Base-by-base conservation (phyloP, 306 rosid species). In the Macrotyloma uniflorum region DNA sequence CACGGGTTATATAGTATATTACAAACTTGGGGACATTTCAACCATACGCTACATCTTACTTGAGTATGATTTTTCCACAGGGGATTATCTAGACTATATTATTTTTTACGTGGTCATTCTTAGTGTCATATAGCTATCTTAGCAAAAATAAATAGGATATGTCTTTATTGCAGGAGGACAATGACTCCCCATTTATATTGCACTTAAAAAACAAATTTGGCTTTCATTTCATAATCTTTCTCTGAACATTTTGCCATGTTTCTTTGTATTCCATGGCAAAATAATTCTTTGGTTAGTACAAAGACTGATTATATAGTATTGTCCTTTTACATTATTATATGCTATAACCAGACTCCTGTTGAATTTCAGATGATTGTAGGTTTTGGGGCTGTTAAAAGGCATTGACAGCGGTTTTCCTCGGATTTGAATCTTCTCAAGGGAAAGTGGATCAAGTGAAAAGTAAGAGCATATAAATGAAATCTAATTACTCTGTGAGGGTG, bases 361-460 rank as follows among this genome's bases (percentile, higher is more conserved):
- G 43, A 74, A 13, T 30, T 26, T 20, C 5, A 59, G 51, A 71
- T 53, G 87, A 70, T 51, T 15, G 55, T 53, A 80, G 24, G 40
- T 53, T 33, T 18, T 70, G 47, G 32, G 47, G 55, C 5, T 30
- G 40, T 32, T 30, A 28, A 15, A 28, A 28, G 14, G 20, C 28
- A 59, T 28, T 26, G 67, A 28, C 9, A 28, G 66, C 36, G 2
- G 12, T 30, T 32, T 57, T 26, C 64, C 18, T 14, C 13, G 19
- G 66, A 24, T 58, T 58, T 14, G 20, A 18, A 58, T 58, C 10
- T 35, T 26, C 33, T 23, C 33, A 23, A 22, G 16, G 23, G 1
- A 22, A 20, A 20, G 61, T 20, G 61, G 10, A 53, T n/a, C n/a
- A n/a, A n/a, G n/a, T n/a, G n/a, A n/a, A n/a, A n/a, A n/a, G n/a